A percentile compares a stretch with the other conserved stretches of the same genome.
Conservation (phyloP, 169 alveolate genomes). For the Cryptosporidium ryanae region DNA sequence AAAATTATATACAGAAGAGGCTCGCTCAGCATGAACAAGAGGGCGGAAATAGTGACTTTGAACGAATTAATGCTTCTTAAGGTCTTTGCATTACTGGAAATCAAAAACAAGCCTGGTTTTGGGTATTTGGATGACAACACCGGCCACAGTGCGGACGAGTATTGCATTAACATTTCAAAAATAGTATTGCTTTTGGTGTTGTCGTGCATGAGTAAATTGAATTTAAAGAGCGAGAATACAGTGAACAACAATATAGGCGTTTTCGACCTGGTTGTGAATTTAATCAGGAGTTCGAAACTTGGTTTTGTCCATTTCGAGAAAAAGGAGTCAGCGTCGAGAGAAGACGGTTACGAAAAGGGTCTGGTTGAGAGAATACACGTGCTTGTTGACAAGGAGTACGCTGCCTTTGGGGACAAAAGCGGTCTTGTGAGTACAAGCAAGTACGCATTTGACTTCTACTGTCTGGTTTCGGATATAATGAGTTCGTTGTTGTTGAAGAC, state of each 20-base stretch:
- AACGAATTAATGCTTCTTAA: constrained; percentile 34
- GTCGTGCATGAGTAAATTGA: constrained; percentile 11
- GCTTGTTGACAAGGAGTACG: not conserved
- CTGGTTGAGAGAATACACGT: constrained; percentile 12
- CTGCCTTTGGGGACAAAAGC: no score
- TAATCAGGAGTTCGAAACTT: constrained; percentile 10
- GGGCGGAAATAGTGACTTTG: constrained; percentile 11
- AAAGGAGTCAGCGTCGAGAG: not conserved
- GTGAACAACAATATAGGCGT: not conserved
- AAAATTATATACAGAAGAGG: constrained; percentile 13
- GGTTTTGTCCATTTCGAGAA: not conserved
- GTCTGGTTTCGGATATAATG: constrained; percentile 27
- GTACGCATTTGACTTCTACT: not conserved
- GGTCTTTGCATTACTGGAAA: constrained; percentile 18
- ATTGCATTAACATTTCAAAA: constrained; percentile 5
- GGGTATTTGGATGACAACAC: not conserved
- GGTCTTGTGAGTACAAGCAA: no score
- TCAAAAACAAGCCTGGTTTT: not conserved
- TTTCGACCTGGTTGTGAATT: constrained; percentile 1
- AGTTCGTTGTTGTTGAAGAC: constrained; percentile 40
- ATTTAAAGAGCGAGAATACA: constrained; percentile 22
- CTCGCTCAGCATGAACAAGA: not conserved
- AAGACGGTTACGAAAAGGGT: not conserved
- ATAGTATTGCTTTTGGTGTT: constrained; percentile 18
- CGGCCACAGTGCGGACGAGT: not conserved